These are phyloP conservation scores for Blastocystis sp. DNA, from an alignment of 352 stramenopile genomes.

Conservation along the genomic window DNA sequence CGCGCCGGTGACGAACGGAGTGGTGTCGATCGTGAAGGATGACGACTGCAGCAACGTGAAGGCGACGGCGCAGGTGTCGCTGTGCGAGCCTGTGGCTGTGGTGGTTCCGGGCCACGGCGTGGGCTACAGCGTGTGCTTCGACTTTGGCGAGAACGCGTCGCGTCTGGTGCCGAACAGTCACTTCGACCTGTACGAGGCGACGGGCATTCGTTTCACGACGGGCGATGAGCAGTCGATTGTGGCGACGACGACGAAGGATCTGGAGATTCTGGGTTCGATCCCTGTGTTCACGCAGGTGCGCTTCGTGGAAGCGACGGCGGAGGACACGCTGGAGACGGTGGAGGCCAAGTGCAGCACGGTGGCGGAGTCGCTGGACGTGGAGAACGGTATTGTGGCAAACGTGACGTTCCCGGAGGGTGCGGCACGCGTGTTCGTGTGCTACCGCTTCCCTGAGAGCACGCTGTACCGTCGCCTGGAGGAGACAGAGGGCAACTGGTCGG, in stretches of 20 bases:
- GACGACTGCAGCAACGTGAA: slow-evolving; percentile 51
- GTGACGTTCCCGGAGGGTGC: slow-evolving; percentile 33
- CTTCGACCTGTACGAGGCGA: slow-evolving; percentile 48
- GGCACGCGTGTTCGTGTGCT: slow-evolving; percentile 15
- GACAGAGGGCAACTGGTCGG: background rate
- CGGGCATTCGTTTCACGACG: slow-evolving; percentile 22
- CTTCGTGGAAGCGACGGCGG: slow-evolving; percentile 7
- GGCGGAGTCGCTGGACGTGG: background rate
- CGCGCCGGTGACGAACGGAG: slow-evolving; percentile 16
- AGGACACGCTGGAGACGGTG: background rate
- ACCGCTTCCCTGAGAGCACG: background rate
- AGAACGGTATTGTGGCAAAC: slow-evolving; percentile 17
- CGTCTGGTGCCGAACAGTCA: slow-evolving; percentile 49
- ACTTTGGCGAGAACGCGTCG: slow-evolving; percentile 29
- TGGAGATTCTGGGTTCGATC: slow-evolving; percentile 28
- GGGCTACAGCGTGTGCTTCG: slow-evolving; percentile 40
- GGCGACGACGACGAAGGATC: slow-evolving; percentile 8
- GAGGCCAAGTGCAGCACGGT: background rate
- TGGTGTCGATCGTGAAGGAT: background rate
- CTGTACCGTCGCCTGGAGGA: slow-evolving; percentile 43
- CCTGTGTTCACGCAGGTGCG: slow-evolving; percentile 12
- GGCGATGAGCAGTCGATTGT: slow-evolving; percentile 29
- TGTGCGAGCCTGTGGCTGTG: slow-evolving; percentile 8
- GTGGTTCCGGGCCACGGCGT: slow-evolving; percentile 22
- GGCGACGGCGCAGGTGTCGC: slow-evolving; percentile 7